A percentile compares a stretch with the other conserved stretches of the same genome.
phyloP scores from a whole-genome alignment of 768 basidiomycete genomes.

The Lepiota venenata region DNA sequence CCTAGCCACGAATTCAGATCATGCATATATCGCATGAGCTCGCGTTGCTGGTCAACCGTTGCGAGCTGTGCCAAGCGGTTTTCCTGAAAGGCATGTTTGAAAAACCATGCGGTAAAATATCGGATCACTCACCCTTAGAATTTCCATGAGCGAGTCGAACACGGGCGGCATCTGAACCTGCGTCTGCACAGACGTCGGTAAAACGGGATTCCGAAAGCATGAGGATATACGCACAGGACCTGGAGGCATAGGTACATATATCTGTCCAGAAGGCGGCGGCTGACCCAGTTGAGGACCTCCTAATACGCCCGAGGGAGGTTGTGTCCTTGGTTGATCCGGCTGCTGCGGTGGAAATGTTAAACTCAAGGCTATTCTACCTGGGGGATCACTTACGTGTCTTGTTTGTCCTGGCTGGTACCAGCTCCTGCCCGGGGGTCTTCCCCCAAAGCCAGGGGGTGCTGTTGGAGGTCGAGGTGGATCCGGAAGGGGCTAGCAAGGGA shows the following conservation, averaged over 20 bases:
- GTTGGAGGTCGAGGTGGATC: conserved; percentile 19
- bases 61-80: conserved; percentile 72
- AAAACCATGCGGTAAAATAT: conserved; percentile 1
- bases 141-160: conserved; percentile 67
- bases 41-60: conserved; percentile 75
- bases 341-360: not conserved
- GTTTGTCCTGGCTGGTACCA: conserved; percentile 29
- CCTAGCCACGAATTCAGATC: conserved; percentile 77
- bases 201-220: not conserved
- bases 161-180: conserved; percentile 57
- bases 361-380: not conserved
- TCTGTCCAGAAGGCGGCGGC: conserved; percentile 31
- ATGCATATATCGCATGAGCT: conserved; percentile 76
- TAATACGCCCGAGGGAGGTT: not conserved
- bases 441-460: conserved; percentile 24
- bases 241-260: conserved; percentile 34
- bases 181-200: conserved; percentile 35
- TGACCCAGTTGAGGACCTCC: conserved; percentile 13
- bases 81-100: conserved; percentile 43
- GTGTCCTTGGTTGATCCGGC: not conserved
- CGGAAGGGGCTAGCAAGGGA: not conserved
- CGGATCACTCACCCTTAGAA: conserved; percentile 52
- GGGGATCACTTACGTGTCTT: not conserved
- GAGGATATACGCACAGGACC: conserved; percentile 43
- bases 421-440: conserved; percentile 11